Evolutionary conservation across 2,329 filamentous ascomycete species (phyloP).

Genomic region (Ophiostoma perfectum): DNA sequence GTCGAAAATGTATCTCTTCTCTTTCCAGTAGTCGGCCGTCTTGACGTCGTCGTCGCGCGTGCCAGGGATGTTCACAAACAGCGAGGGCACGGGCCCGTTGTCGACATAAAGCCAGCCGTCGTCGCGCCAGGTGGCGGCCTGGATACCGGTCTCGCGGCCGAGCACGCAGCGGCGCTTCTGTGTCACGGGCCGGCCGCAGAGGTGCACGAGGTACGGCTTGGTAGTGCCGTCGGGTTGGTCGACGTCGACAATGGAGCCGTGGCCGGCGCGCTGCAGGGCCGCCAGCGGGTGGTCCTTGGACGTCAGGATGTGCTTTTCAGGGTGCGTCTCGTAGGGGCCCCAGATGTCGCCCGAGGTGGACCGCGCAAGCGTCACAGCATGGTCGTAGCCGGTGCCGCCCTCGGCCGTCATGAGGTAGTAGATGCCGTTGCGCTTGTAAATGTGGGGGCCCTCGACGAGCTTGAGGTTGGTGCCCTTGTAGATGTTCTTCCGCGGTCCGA

Average conservation of each 20-base stretch:
- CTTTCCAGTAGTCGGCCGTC: conserved; percentile 43
- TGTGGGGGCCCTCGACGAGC: conserved; percentile 52
- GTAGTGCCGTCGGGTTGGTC: conserved; percentile 38
- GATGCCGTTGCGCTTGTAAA: conserved; percentile 54
- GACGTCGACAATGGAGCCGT: conserved; percentile 46
- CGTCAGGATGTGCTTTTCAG: conserved; percentile 52
- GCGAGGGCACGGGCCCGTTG: conserved; percentile 49
- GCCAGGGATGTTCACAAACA: conserved; percentile 48
- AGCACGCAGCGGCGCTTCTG: conserved; percentile 49
- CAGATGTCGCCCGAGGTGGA: conserved; percentile 42
- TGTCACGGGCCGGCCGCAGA: conserved; percentile 47
- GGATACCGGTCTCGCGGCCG: conserved; percentile 52
- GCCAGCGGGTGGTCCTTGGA: conserved; percentile 46
- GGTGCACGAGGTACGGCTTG: conserved; percentile 49
- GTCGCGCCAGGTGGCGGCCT: conserved; percentile 53
- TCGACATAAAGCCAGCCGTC: conserved; percentile 61
- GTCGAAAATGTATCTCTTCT: conserved; percentile 45
- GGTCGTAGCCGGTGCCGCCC: conserved; percentile 56
- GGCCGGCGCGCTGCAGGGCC: conserved; percentile 49
- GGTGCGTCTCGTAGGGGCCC: conserved; percentile 58
- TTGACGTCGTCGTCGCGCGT: conserved; percentile 36
- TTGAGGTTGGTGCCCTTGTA: conserved; percentile 51
- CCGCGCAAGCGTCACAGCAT: conserved; percentile 54
- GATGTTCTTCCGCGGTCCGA: conserved; percentile 52
- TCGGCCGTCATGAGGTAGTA: conserved; percentile 58